Percentiles rank a stretch among this genome's conserved stretches.
Conservation (phyloP, 495 filamentous ascomycete species). For the Aspergillus nidulans region DNA sequence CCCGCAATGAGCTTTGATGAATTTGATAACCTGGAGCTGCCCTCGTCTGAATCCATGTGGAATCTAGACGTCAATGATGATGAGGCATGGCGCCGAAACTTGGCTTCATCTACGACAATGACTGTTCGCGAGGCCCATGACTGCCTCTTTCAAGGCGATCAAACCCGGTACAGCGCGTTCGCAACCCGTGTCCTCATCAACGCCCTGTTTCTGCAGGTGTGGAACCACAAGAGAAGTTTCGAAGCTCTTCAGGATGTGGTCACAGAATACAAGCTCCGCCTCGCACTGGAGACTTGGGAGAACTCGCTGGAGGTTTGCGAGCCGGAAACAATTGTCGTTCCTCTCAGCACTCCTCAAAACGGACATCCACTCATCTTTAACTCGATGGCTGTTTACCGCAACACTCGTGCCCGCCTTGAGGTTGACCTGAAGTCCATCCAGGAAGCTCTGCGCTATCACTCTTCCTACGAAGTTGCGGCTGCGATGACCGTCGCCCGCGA, state of each 20-base stretch:
- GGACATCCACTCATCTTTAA: constrained; percentile 99
- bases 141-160: constrained; percentile 88
- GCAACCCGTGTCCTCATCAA: constrained; percentile 99
- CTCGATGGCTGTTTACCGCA: constrained; percentile 95
- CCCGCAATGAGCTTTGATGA: constrained; percentile 97
- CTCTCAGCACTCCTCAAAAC: constrained; percentile 90
- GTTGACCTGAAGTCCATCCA: constrained; percentile 94
- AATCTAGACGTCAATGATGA: constrained; percentile 80
- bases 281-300: constrained; percentile 97
- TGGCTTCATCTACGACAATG: constrained; percentile 63
- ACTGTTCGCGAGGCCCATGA: constrained; percentile 93
- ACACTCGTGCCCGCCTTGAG: constrained; percentile 85
- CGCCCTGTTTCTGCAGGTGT: constrained; percentile 95
- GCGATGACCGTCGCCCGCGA: constrained; percentile 93
- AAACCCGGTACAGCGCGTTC: constrained; percentile 91
- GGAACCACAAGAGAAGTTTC: constrained; percentile 96
- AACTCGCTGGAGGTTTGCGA: constrained; percentile 91
- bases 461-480: constrained; percentile 91
- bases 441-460: constrained; percentile 94
- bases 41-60: constrained; percentile 93
- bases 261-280: constrained; percentile 94
- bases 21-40: constrained; percentile 87
- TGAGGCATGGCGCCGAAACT: constrained; percentile 72
- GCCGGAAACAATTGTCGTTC: constrained; percentile 83
- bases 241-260: constrained; percentile 95